Evolutionary conservation across 2,329 filamentous ascomycete genomes (phyloP).

Genomic region (Fusarium napiforme): DNA sequence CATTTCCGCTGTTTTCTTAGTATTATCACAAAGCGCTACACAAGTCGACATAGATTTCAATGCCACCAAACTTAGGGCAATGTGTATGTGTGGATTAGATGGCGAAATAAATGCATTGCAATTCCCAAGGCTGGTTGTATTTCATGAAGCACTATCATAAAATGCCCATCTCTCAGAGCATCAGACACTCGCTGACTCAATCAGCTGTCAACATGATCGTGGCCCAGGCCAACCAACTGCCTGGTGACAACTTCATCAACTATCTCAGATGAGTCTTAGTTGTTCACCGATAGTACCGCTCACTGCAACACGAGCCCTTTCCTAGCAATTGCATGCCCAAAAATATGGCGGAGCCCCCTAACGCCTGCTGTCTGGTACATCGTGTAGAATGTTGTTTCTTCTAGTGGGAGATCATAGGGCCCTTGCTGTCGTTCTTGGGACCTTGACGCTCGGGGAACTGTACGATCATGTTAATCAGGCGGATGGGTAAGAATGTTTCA

Average conservation of each 20-base stretch:
- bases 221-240: neutral
- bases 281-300: conserved; percentile 10
- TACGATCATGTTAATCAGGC: conserved; percentile 4
- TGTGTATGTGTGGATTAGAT: too few species aligned
- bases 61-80: neutral
- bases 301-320: neutral
- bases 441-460: conserved; percentile 66
- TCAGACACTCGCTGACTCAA: conserved; percentile 5
- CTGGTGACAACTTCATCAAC: conserved; percentile 20
- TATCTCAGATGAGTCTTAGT: conserved; percentile 20
- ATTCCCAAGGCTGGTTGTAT: conserved; percentile 22
- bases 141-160: conserved; percentile 34
- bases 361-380: conserved; percentile 14
- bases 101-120: neutral
- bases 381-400: conserved; percentile 18
- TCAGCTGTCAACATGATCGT: conserved; percentile 13
- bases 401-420: conserved; percentile 57
- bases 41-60: neutral
- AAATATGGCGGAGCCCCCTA: conserved; percentile 17
- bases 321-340: neutral
- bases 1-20: neutral
- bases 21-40: neutral
- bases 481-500: neutral
- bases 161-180: conserved; percentile 37
- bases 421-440: conserved; percentile 63